phyloP scores from a whole-genome alignment of 2,329 filamentous ascomycete genomes.

The Fusarium praegraminearum region DNA sequence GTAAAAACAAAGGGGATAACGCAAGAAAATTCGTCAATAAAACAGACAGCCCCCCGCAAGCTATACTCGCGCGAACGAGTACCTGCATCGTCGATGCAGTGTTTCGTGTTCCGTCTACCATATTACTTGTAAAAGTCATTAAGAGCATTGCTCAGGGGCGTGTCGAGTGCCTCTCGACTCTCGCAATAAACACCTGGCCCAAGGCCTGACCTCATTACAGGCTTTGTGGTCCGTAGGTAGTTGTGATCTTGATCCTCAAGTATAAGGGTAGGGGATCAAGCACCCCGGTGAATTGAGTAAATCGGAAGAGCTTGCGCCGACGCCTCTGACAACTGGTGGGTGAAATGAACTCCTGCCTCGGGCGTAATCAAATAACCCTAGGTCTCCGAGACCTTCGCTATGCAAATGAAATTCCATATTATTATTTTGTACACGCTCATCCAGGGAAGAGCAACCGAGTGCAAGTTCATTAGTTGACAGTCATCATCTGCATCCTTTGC shows the following conservation, averaged over 20 bases:
- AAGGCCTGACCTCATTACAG: conserved; percentile 9
- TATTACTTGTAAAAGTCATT: conserved; percentile 48
- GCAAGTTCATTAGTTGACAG: conserved; percentile 61
- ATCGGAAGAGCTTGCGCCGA: conserved; percentile 20
- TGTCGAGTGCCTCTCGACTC: conserved; percentile 25
- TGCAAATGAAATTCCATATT: conserved; percentile 53
- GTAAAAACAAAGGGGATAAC: conserved; percentile 46
- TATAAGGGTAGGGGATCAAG: conserved; percentile 1
- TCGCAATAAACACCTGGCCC: conserved; percentile 17
- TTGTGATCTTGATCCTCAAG: conserved; percentile 6
- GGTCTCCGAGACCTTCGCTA: conserved; percentile 52
- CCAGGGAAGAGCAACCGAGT: conserved; percentile 35
- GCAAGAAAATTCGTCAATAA: conserved; percentile 46
- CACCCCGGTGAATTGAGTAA: conserved; percentile 25
- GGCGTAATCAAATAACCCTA: conserved; percentile 35
- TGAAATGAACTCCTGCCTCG: conserved; percentile 23
- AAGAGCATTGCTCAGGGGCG: conserved; percentile 41
- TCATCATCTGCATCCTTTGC: conserved; percentile 73
- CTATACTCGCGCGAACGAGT: conserved; percentile 45
- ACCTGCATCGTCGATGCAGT: conserved; percentile 40
- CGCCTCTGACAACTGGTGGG: conserved; percentile 16
- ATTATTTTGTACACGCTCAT: conserved; percentile 50
- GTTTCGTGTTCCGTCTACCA: conserved; percentile 47
- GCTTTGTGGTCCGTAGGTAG: conserved; percentile 1
- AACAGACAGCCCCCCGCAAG: conserved; percentile 37